Evolutionary conservation across 805 yeast species (phyloP), one percentile per base, ranked within the genome.

Genomic region (Nakazawaea siamensis): DNA sequence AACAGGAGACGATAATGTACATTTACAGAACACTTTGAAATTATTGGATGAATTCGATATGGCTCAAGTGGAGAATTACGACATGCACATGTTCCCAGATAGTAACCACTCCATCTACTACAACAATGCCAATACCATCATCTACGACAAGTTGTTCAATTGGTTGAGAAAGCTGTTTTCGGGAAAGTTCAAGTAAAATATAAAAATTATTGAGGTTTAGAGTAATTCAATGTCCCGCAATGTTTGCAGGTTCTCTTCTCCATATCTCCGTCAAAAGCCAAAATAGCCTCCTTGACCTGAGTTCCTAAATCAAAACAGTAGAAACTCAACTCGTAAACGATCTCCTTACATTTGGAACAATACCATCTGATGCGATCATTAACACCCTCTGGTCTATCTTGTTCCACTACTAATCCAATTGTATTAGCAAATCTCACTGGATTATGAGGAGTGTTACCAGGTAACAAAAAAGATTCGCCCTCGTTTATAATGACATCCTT

Each of bases 371-470:
- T 62, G 43, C 72, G 71, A 53, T 88, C 97, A 40, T 71, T 65
- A 16, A 69, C 60, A 1, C 73, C 84, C 33, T 60, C 62, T 0
- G 95, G 95, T 45, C 97, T 67, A 52, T 86, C 94, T 57, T 88
- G 96, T 50, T 88, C 97, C 13, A 88, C 81, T 2, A 88, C 97
- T 28, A 88, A 62, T 1, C 97, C 97, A 13, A 88, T 77, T 0
- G 96, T 86, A 47, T 88, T 64, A 3, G 80, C 81, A 53, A 73
- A 88, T 48, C 97, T 65, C 6, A 83, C 90, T 1, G 97, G 97
- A 46, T 79, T 82, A 55, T 88, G 97, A 1, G 97, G 97, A 2
- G 73, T 70, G 51, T 83, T 83, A 0, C 79, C 79, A 2, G 96
- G 96, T 15, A 87, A 68, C 44, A 88, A 60, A 51, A 84, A 88